Base-by-base conservation (phyloP, 345 rosid genomes). In the Microcos paniculata region DNA sequence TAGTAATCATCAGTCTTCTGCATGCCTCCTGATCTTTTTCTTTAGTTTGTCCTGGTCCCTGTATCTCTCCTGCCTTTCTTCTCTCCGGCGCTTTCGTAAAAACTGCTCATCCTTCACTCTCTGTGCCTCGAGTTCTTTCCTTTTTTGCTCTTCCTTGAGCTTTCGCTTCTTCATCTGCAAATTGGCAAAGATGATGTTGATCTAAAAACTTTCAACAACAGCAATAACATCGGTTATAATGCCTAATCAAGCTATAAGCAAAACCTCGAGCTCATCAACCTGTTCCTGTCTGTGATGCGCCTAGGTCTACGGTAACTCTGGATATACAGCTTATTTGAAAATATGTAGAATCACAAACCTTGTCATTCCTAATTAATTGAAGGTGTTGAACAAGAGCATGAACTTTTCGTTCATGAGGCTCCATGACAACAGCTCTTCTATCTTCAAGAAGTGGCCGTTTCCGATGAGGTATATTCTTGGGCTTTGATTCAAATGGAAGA, bases 401-500 rank as follows among this genome's bases (percentile, higher is more conserved):
- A 10, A 80, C 86, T 85, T 82, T 84, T 26, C 89, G 78, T 78
- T 96, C 95, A 51, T 74, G 79, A 14, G 92, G 86, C 26, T 90
- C 95, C 96, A 88, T 84, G 15, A 96, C 87, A 71, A 96, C 97
- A 43, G 97, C 97, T 82, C 94, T 85, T 86, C 76, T 87, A 8
- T 56, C 79, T 49, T 92, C 94, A 68, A 96, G 85, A 35, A 71
- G 70, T 0, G 90, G 92, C 65, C 72, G 84, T 75, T 82, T 88
- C 61, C 82, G 64, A 35, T 62, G 77, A 19, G 96, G 87, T 62
- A 56, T 76, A 79, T 96, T 83, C 82, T 96, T 96, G 57, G 97
- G 94, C 82, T 96, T 96, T 23, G 97, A 87, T 65, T 24, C 79
- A 82, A 93, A 96, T 63, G 99, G 98, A 11, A 96, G 90, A 70